Evolutionary conservation across 768 basidiomycete species (phyloP).

Genomic region (Phylloporus scabripes): DNA sequence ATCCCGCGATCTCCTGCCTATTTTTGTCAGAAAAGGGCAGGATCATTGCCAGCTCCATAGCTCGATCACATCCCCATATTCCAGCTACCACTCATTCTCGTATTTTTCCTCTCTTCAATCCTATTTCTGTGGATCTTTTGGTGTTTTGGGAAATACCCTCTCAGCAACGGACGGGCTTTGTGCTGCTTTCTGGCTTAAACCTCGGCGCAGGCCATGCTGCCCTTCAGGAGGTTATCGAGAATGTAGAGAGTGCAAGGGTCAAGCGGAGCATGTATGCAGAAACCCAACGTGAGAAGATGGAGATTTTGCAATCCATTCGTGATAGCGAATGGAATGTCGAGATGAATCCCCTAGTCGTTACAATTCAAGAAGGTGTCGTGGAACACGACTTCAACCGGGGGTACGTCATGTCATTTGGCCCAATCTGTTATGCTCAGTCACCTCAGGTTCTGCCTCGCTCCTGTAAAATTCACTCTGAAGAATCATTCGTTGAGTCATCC

Average conservation of each 20-base stretch:
- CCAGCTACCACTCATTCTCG: constrained; percentile 42
- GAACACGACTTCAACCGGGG: constrained; percentile 64
- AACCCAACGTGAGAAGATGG: constrained; percentile 67
- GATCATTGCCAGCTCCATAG: constrained; percentile 32
- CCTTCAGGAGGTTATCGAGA: constrained; percentile 55
- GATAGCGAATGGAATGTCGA: constrained; percentile 73
- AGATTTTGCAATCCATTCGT: constrained; percentile 61
- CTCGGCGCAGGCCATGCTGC: constrained; percentile 68
- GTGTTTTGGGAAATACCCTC: constrained; percentile 71
- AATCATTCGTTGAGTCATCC: constrained; percentile 68
- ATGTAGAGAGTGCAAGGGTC: constrained; percentile 55
- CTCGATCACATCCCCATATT: constrained; percentile 50
- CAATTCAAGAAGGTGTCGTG: constrained; percentile 40
- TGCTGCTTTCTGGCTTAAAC: constrained; percentile 50
- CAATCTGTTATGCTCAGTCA: constrained; percentile 3
- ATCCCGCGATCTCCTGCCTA: constrained; percentile 34
- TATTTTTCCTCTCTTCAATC: constrained; percentile 81
- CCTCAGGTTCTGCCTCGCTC: constrained; percentile 49
- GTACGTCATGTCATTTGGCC: constrained; percentile 40
- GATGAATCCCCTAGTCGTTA: constrained; percentile 64
- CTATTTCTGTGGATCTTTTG: constrained; percentile 63
- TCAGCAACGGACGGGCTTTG: constrained; percentile 55
- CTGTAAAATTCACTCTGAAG: constrained; percentile 52
- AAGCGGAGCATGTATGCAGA: constrained; percentile 90
- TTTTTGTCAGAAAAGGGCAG: constrained; percentile 49